Base-by-base conservation (phyloP, 1,284 basidiomycete genomes). In the Chondrostereum purpureum region DNA sequence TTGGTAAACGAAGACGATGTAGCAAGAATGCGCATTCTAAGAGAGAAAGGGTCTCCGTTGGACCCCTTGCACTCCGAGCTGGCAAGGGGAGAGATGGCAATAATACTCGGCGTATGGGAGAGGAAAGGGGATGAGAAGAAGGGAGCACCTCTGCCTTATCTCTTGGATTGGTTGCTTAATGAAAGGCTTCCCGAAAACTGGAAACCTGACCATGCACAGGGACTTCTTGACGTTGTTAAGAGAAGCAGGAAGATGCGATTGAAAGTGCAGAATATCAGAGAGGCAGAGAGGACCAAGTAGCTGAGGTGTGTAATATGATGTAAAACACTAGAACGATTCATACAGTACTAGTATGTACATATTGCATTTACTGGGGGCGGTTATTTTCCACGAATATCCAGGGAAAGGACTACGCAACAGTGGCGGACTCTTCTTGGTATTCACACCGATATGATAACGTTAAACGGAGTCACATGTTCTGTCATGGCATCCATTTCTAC, bases 121-220 rank as follows among this genome's bases (percentile, higher is more conserved):
- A 17, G 20, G 11, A 22, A 16, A 6, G 14, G 10, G 5, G 11
- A 31, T 13, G 39, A 18, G 35, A 48, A 44, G 19, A 31, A 16
- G 41, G 42, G 43, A 49, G 55, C 4, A 8, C 49, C 43, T 11
- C 27, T 47, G 8, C 39, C 42, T 20, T 21, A 21, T 16, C 22
- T 45, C 8, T 18, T 46, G 24, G 52, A 57, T 5, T 82, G 78
- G 79, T 64, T 80, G 37, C 49, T 58, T 11, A 49, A 77, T 12
- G 78, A 78, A 52, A 63, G 73, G 6, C 51, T 82, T 2, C 80
- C 80, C 0, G 64, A 69, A 2, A 68, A 58, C 1, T 82, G 79
- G 80, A 64, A 55, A 45, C 72, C 77, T 4, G 59, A 59, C 11
- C 72, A 71, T 43, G 62, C 57, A 1, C 68, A 71, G 20, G 70